Conservation (phyloP, 1,139 yeast genomes). For the Candida smagusa region DNA sequence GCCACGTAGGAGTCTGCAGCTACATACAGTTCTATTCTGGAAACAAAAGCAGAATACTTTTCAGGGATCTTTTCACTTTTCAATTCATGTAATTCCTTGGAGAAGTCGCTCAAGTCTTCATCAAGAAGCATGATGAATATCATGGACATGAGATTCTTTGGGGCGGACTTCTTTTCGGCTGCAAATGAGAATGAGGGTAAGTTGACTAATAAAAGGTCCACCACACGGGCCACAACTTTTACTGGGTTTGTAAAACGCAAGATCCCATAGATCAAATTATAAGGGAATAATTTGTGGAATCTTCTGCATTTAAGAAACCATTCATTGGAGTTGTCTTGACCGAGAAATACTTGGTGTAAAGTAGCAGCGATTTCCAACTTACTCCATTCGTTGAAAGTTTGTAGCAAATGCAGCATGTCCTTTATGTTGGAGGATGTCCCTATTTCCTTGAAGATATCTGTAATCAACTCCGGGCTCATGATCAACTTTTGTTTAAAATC, state of each 20-base stretch:
- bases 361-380: slow-evolving; percentile 82
- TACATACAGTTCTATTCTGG: slow-evolving; percentile 25
- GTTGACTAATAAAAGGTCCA: slow-evolving; percentile 77
- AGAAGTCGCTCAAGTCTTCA: slow-evolving; percentile 74
- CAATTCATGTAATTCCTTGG: slow-evolving; percentile 50
- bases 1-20: slow-evolving; percentile 13
- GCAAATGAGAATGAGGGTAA: slow-evolving; percentile 41
- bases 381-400: slow-evolving; percentile 75
- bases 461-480: slow-evolving; percentile 46
- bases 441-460: slow-evolving; percentile 59
- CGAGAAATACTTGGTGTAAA: slow-evolving; percentile 71
- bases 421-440: slow-evolving; percentile 50
- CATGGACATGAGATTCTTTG: slow-evolving; percentile 60
- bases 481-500: slow-evolving; percentile 53
- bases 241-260: slow-evolving; percentile 82
- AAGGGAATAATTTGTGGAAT: slow-evolving; percentile 75
- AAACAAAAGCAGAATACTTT: slow-evolving; percentile 19
- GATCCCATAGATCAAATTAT: slow-evolving; percentile 68
- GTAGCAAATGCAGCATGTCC: slow-evolving; percentile 65
- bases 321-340: slow-evolving; percentile 77
- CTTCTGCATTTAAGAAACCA: slow-evolving; percentile 64
- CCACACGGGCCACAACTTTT: slow-evolving; percentile 70
- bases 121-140: slow-evolving; percentile 70
- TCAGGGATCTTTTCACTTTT: slow-evolving; percentile 20
- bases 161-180: slow-evolving; percentile 32